Evolutionary conservation across 2,329 filamentous ascomycete genomes (phyloP), one percentile per base, ranked within the genome.

Genomic region (Ophiostoma ips): DNA sequence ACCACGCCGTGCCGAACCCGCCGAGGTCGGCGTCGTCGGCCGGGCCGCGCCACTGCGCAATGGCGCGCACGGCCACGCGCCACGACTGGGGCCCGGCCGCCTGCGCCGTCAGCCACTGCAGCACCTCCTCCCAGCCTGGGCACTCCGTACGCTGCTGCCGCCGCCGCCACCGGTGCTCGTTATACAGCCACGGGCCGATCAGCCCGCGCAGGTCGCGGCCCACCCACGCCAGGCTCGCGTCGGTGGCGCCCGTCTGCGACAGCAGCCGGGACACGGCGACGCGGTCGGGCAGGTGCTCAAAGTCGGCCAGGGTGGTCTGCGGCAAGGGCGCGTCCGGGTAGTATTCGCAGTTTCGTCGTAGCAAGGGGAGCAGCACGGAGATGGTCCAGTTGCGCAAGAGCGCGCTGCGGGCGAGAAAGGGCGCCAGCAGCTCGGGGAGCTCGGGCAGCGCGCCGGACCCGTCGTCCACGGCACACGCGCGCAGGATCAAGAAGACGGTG

Each of bases 21-120:
- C 80, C 82, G 5, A 87, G 62, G 56, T 88, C 81, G 44, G 83
- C 71, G 59, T 89, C 84, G 7, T 89, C 84, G 7, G 69, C 68
- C 0, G 84, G 83, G 0, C 84, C 85, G 57, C 82, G 77, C 84
- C 84, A 90, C 55, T 84, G 75, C 53, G 80, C 74, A 33, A 88
- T 68, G 8, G 75, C 79, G 46, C 71, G 70, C 31, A 80, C 69
- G n/a, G 77, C 75, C n/a, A 79, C 67, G 24, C 63, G 67, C 72
- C 86, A 83, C 15, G 78, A 74, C 18, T 45, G n/a, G n/a, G n/a
- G n/a, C n/a, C n/a, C 41, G 4, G 69, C 68, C 1, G 83, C 79
- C 53, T 79, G 76, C 3, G 66, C 60, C 13, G 75, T 69, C 36
- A 90, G 69, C 83, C 84, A 89, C 50, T 74, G 69, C 48, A 84